Evolutionary conservation across 805 yeast genomes (phyloP).

Genomic region (Nakazawaea ishiwadae): DNA sequence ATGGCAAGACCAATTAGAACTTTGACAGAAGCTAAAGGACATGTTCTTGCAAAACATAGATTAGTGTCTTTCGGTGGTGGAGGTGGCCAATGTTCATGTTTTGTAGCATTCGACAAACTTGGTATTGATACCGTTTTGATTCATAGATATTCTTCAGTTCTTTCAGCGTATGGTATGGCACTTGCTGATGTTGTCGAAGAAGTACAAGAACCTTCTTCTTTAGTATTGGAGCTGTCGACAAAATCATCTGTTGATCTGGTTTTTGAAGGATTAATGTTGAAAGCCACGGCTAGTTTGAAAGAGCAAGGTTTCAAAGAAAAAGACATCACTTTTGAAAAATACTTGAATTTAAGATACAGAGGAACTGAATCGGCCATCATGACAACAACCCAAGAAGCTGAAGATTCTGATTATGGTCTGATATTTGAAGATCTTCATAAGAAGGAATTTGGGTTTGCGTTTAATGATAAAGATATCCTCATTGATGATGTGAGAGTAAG

Average conservation of each 20-base stretch:
- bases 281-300: conserved; percentile 35
- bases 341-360: conserved; percentile 71
- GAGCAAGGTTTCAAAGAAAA: conserved; percentile 50
- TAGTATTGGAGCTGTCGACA: conserved; percentile 30
- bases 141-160: conserved; percentile 77
- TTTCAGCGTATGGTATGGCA: conserved; percentile 86
- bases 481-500: conserved; percentile 75
- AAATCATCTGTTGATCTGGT: conserved; percentile 34
- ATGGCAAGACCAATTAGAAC: conserved; percentile 91
- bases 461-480: conserved; percentile 50
- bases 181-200: conserved; percentile 83
- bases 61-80: conserved; percentile 90
- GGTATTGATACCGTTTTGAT: conserved; percentile 67
- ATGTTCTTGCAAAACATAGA: conserved; percentile 57
- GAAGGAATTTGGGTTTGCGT: conserved; percentile 70
- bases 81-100: conserved; percentile 86
- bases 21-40: conserved; percentile 81
- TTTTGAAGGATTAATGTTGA: conserved; percentile 37
- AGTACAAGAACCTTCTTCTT: conserved; percentile 66
- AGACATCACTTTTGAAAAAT: conserved; percentile 53
- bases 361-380: conserved; percentile 90
- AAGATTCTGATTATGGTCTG: conserved; percentile 26
- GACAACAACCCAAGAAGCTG: conserved; percentile 30
- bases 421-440: conserved; percentile 50
- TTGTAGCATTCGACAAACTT: conserved; percentile 59